phyloP scores from a whole-genome alignment of 1,284 basidiomycete genomes.

The Pseudozyma tsukubaensis region DNA sequence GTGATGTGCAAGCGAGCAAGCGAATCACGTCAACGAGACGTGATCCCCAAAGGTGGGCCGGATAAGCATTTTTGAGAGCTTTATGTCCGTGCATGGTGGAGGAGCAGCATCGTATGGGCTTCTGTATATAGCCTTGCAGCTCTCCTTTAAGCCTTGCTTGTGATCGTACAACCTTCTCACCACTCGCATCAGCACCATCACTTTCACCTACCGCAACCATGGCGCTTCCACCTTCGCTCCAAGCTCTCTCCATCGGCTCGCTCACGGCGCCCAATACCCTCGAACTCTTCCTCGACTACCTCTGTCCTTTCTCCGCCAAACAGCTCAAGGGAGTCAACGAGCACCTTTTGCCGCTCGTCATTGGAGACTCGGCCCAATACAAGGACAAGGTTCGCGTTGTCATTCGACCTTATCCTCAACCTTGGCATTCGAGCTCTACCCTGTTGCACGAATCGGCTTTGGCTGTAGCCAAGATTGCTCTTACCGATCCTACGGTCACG shows the following conservation, averaged over 20 bases:
- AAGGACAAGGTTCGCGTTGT: conserved; percentile 82
- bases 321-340: conserved; percentile 69
- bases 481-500: conserved; percentile 19
- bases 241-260: conserved; percentile 79
- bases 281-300: conserved; percentile 75
- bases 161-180: background rate
- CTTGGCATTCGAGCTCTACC: conserved; percentile 74
- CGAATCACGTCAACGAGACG: conserved; percentile 28
- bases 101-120: background rate
- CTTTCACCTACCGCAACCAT: conserved; percentile 70
- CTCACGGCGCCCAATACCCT: conserved; percentile 81
- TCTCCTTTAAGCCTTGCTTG: background rate
- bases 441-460: conserved; percentile 84
- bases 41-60: background rate
- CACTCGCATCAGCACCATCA: background rate
- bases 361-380: conserved; percentile 70
- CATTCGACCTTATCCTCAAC: conserved; percentile 81
- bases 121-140: background rate
- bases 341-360: conserved; percentile 68
- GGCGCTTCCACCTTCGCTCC: conserved; percentile 84
- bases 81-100: conserved; percentile 29
- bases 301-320: conserved; percentile 75
- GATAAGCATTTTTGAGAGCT: background rate
- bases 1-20: conserved; percentile 7
- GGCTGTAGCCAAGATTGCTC: conserved; percentile 75